Conservation (phyloP, 2,329 filamentous ascomycete species). For the Arthroderma uncinatum region DNA sequence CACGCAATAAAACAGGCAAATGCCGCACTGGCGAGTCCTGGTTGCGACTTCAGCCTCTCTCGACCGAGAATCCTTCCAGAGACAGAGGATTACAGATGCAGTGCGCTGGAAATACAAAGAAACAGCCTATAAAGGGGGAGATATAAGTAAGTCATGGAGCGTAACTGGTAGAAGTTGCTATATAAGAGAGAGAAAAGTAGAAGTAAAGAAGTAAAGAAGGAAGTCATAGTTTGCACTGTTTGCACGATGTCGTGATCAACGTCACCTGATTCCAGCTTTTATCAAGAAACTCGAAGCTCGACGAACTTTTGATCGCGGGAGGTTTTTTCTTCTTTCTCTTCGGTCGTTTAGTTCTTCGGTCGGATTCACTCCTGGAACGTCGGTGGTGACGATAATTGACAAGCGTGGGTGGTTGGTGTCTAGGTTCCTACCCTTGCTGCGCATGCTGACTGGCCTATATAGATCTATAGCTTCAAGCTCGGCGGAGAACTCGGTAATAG, state of each 20-base stretch:
- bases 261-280: not conserved
- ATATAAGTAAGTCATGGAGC: not conserved
- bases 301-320: not conserved
- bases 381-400: not conserved
- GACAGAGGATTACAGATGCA: not conserved
- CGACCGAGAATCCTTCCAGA: slow-evolving; percentile 2
- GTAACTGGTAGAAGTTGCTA: not conserved
- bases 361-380: not conserved
- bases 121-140: not conserved
- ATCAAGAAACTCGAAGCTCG: not conserved
- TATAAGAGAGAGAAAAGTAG: not conserved
- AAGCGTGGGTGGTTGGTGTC: not conserved
- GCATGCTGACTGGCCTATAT: not conserved
- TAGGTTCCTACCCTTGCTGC: not conserved
- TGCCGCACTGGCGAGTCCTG: not conserved
- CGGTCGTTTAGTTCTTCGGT: not conserved
- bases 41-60: not conserved
- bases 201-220: not conserved
- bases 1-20: slow-evolving; percentile 3
- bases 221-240: slow-evolving; percentile 10
- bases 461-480: slow-evolving; percentile 8
- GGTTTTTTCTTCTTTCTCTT: not conserved
- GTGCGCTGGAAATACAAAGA: not conserved
- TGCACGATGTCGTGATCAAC: slow-evolving; percentile 35
- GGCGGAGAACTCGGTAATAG: not conserved